Conservation (phyloP, 2,329 filamentous ascomycete genomes). For the Ilyonectria destructans region DNA sequence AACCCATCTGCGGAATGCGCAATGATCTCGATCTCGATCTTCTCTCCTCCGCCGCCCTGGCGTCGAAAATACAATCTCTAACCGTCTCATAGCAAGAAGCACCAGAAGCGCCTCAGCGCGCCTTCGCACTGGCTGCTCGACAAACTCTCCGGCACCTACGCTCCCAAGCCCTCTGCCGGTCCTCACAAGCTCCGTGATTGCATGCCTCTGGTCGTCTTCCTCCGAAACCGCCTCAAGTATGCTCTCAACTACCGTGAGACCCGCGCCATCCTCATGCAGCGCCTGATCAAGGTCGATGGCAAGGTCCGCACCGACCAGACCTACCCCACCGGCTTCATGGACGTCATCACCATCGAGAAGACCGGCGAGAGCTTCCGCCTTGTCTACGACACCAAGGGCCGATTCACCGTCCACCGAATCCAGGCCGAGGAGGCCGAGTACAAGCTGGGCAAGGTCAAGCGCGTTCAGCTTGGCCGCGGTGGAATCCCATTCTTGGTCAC, state of each 20-base stretch:
- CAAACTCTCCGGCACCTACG: slow-evolving; percentile 96
- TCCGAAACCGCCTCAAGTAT: slow-evolving; percentile 98
- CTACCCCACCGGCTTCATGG: slow-evolving; percentile 99
- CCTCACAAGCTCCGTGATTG: slow-evolving; percentile 99
- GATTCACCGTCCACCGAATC: slow-evolving; percentile 99
- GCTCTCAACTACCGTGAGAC: slow-evolving; percentile 98
- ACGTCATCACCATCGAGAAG: slow-evolving; percentile 99
- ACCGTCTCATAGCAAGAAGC: slow-evolving; percentile 85
- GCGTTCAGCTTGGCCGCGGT: slow-evolving; percentile 98
- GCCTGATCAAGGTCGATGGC: slow-evolving; percentile 99
- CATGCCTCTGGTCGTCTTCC: slow-evolving; percentile 98
- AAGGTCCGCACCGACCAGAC: slow-evolving; percentile 99
- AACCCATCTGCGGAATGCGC: slow-evolving; percentile 18
- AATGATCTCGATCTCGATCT: slow-evolving; percentile 25
- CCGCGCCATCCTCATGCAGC: slow-evolving; percentile 99
- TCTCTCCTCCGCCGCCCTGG: slow-evolving; percentile 16
- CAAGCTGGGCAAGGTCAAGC: slow-evolving; percentile 99
- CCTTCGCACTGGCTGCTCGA: slow-evolving; percentile 99
- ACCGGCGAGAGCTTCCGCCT: slow-evolving; percentile 99
- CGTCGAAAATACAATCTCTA: slow-evolving; percentile 44
- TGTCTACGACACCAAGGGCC: slow-evolving; percentile 99
- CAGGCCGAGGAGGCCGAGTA: slow-evolving; percentile 98
- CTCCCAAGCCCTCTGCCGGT: slow-evolving; percentile 81
- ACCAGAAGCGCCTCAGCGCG: slow-evolving; percentile 99
- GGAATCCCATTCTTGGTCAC: slow-evolving; percentile 99